A percentile compares a stretch with the other conserved stretches of the same genome.
Evolutionary conservation across 768 basidiomycete species (phyloP).

Genomic region (Podaxis pistillaris): DNA sequence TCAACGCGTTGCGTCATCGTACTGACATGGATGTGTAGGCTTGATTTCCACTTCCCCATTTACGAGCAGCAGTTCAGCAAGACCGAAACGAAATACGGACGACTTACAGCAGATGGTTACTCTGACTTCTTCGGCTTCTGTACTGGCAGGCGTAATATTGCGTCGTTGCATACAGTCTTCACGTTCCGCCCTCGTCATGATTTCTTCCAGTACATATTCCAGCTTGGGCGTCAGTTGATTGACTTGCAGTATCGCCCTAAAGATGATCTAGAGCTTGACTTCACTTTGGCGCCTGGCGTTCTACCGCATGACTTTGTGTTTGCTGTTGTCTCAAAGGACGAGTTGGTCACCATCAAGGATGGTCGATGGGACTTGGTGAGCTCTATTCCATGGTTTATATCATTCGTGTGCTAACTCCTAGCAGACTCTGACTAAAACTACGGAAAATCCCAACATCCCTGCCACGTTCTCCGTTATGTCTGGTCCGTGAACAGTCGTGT

Average conservation of each 20-base stretch:
- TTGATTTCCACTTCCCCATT: constrained; percentile 55
- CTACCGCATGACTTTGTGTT: constrained; percentile 72
- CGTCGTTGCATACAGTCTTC: constrained; percentile 78
- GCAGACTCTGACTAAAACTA: constrained; percentile 81
- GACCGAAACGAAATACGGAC: constrained; percentile 49
- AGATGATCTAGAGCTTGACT: constrained; percentile 78
- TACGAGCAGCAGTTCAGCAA: constrained; percentile 74
- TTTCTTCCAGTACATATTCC: constrained; percentile 61
- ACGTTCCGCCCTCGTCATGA: constrained; percentile 84
- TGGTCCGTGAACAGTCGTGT: constrained; percentile 34
- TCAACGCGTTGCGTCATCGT: constrained; percentile 15
- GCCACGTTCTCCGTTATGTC: constrained; percentile 72
- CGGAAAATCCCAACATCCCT: constrained; percentile 64
- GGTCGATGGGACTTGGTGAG: constrained; percentile 86
- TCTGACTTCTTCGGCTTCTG: constrained; percentile 85
- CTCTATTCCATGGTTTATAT: constrained; percentile 17
- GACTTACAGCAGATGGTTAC: constrained; percentile 62
- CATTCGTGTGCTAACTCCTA: not conserved
- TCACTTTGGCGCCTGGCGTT: constrained; percentile 57
- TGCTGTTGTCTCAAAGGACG: constrained; percentile 80
- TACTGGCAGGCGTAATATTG: constrained; percentile 77
- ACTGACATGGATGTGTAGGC: constrained; percentile 38
- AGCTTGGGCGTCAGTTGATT: constrained; percentile 59
- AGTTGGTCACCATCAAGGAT: constrained; percentile 65
- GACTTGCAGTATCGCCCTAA: constrained; percentile 72